Evolutionary conservation across 2,329 filamentous ascomycete genomes (phyloP).

Genomic region (Elsinoe perseae): DNA sequence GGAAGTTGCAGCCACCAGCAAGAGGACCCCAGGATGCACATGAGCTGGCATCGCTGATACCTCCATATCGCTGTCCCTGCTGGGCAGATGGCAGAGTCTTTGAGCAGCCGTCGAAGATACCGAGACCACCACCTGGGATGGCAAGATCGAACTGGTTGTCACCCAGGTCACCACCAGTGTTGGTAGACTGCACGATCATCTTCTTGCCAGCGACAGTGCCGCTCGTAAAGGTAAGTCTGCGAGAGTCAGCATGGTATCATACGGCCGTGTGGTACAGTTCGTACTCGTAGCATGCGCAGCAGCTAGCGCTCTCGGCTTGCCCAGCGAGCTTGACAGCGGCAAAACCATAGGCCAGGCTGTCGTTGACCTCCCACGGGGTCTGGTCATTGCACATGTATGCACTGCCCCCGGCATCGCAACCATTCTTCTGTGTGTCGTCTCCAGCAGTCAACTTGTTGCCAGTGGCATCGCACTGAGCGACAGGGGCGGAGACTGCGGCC

Average conservation of each 20-base stretch:
- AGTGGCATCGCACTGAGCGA: slow-evolving; percentile 47
- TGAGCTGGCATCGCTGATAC: slow-evolving; percentile 40
- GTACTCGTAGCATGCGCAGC: slow-evolving; percentile 56
- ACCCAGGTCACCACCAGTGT: slow-evolving; percentile 52
- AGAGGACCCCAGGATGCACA: slow-evolving; percentile 47
- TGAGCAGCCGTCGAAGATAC: slow-evolving; percentile 43
- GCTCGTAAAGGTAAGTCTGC: slow-evolving; percentile 48
- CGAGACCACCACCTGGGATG: slow-evolving; percentile 47
- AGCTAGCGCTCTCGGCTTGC: slow-evolving; percentile 53
- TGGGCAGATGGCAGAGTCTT: slow-evolving; percentile 37
- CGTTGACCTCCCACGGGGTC: slow-evolving; percentile 53
- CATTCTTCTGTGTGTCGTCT: slow-evolving; percentile 42
- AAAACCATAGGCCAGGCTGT: slow-evolving; percentile 50
- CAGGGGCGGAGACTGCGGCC: slow-evolving; percentile 44
- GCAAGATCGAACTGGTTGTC: slow-evolving; percentile 53
- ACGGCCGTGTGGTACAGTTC: slow-evolving; percentile 1
- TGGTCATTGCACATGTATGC: slow-evolving; percentile 57
- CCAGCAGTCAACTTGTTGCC: slow-evolving; percentile 44
- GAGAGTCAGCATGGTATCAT: not conserved
- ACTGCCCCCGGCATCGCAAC: slow-evolving; percentile 48
- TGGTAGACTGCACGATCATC: slow-evolving; percentile 58
- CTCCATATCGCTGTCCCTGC: slow-evolving; percentile 49
- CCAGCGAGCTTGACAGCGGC: slow-evolving; percentile 53
- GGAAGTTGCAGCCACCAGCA: slow-evolving; percentile 54
- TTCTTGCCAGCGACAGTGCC: slow-evolving; percentile 51